Evolutionary conservation across 768 basidiomycete genomes (phyloP), one percentile per base, ranked within the genome.

Genomic region (Hypholoma fasciculare): DNA sequence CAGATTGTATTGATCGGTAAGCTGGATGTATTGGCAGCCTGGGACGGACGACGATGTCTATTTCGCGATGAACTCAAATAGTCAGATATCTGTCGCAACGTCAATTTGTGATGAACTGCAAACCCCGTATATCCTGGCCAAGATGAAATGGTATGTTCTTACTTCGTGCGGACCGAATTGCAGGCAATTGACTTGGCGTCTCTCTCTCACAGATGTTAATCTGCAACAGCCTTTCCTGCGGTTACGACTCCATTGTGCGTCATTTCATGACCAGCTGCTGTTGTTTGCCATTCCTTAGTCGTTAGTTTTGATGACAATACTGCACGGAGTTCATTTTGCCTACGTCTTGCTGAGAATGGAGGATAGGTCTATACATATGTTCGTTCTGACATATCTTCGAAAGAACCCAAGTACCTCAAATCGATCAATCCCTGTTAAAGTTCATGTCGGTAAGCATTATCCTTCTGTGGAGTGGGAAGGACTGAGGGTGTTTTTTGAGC

Each of bases 401-500:
- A 40, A 52, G 23, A 23, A 23, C 23, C 23, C 23, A 23, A 23
- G 23, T 23, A 23, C 23, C 23, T 23, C 23, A 23, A 23, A 52
- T 52, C 37, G 16, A 39, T 37, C 23, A 49, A 16, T 27, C n/a
- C 38, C n/a, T 42, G n/a, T 40, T 42, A 40, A 27, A 20, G 20
- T n/a, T n/a, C 37, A 23, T 52, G 51, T 23, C 39, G 14, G 19
- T 52, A n/a, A 5, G 40, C 17, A 16, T 52, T 42, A 38, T 26
- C n/a, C 14, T 42, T 52, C 40, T 40, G 39, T 52, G 51, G 51
- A 52, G 51, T 52, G 51, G 51, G 51, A 51, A 19, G 37, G n/a
- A 52, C 23, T 49, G 16, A n/a, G 4, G 13, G 13, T 17, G 13
- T 42, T 42, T 5, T 17, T 4, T 14, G 5, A 16, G 1, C 17